A percentile compares a stretch with the other conserved stretches of the same genome.
Conservation (phyloP, 2,329 filamentous ascomycete genomes). For the Lachnellula arida region DNA sequence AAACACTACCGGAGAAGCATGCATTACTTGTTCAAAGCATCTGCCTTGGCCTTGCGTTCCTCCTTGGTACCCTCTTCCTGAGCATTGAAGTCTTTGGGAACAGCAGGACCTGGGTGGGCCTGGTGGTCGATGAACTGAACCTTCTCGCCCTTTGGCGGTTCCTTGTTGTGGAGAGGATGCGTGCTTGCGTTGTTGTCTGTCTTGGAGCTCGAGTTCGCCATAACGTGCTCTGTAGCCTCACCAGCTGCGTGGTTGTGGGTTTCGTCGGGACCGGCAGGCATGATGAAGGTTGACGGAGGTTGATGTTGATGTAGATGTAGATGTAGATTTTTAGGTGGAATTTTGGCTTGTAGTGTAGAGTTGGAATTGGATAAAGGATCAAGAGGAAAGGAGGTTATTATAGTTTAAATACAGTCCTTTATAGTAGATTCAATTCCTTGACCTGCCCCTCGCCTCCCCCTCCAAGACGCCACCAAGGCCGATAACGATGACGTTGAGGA, state of each 20-base stretch:
- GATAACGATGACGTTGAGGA: not conserved
- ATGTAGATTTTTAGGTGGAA: not conserved
- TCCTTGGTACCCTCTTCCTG: slow-evolving; percentile 61
- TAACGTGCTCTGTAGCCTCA: slow-evolving; percentile 33
- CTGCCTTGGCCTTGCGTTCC: slow-evolving; percentile 60
- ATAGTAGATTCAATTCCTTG: not conserved
- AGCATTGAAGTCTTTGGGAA: slow-evolving; percentile 49
- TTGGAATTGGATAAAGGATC: too few relatives aligned
- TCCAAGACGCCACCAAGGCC: not conserved
- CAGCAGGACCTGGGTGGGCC: slow-evolving; percentile 54
- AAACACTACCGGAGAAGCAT: slow-evolving; percentile 19
- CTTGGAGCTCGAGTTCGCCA: slow-evolving; percentile 33
- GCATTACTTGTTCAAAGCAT: slow-evolving; percentile 63
- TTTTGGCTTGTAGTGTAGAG: too few relatives aligned
- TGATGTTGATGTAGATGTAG: not conserved
- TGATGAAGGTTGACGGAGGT: slow-evolving; percentile 27
- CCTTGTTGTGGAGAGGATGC: slow-evolving; percentile 34
- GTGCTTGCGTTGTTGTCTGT: slow-evolving; percentile 34
- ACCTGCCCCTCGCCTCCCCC: not conserved
- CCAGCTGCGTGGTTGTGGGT: slow-evolving; percentile 31
- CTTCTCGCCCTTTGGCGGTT: slow-evolving; percentile 40
- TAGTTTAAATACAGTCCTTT: not conserved
- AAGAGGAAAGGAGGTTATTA: too few relatives aligned
- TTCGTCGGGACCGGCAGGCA: slow-evolving; percentile 36
- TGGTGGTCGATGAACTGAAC: slow-evolving; percentile 47